Base-by-base conservation (phyloP, 305 asterid species). In the Fraxinus paxiana region DNA sequence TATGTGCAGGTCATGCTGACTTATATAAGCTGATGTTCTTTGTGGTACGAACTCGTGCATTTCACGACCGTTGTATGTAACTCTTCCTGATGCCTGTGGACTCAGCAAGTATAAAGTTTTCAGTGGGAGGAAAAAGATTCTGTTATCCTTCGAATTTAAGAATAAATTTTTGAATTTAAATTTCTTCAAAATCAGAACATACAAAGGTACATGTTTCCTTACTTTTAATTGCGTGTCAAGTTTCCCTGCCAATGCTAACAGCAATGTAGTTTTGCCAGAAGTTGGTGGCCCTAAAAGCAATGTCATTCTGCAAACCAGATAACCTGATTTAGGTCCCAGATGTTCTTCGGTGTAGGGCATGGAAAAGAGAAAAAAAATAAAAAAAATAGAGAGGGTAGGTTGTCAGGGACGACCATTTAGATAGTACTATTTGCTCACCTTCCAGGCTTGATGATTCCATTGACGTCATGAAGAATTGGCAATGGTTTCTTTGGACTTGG, bases 381-480 rank as follows among this genome's bases (percentile, higher is more conserved):
- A 1, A 8, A 43, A 35, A 5, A 61, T n/a, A 15, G 20, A 48
- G 59, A 48, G 59, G 20, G 18, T n/a, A 48, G 59, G 18, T 48
- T n/a, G 20, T 20, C 34, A 24, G 24, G 59, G 13, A 22, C 5
- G 76, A 73, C 33, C 15, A 35, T 38, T 72, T 34, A 41, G 24
- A 73, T 51, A 48, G 56, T 61, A 73, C 31, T 81, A 7, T 84
- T 37, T 51, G 48, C 89, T 84, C 79, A 92, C 99, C 98, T 93
- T 88, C 96, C 99, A 46, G 98, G 98, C 84, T 94, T 96, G 90
- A 96, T 90, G 83, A 94, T 91, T 71, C 99, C 99, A 81, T 94
- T 92, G 63, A 92, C 90, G 77, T 92, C 96, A 77, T 87, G 92
- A 81, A 96, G 93, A 61, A 96, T 92, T 7, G 98, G 92, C 6